A percentile compares a stretch with the other conserved stretches of the same genome.
phyloP scores from a whole-genome alignment of 2,329 filamentous ascomycete genomes.

The Pseudodiploospora longispora region DNA sequence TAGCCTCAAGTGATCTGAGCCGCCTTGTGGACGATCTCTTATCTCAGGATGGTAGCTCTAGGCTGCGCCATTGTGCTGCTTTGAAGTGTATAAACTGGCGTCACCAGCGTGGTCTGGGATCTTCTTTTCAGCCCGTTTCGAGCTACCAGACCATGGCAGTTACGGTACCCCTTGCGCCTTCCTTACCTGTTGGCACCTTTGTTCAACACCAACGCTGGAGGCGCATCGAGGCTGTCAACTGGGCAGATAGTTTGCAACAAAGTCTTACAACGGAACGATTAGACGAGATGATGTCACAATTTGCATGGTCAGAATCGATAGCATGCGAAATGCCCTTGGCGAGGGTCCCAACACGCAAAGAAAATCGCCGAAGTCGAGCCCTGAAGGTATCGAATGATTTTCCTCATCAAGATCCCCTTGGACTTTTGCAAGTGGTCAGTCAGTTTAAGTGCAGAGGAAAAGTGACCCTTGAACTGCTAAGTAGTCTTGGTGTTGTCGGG shows the following conservation, averaged over 20 bases:
- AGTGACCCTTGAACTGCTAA: constrained; percentile 63
- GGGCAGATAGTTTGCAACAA: constrained; percentile 28
- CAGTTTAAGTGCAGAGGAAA: constrained; percentile 57
- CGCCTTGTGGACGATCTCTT: constrained; percentile 67
- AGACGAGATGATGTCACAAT: constrained; percentile 6
- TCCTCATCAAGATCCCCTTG: constrained; percentile 65
- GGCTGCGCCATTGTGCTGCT: constrained; percentile 74
- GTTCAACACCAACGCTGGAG: constrained; percentile 18
- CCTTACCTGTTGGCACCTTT: constrained; percentile 2
- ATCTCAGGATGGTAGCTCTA: constrained; percentile 67
- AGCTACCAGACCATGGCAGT: neutral
- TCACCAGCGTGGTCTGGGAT: constrained; percentile 20
- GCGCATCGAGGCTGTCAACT: constrained; percentile 26
- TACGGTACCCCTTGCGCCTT: neutral
- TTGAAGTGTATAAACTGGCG: constrained; percentile 74
- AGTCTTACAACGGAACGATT: constrained; percentile 27
- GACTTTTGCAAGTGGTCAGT: constrained; percentile 62
- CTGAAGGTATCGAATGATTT: neutral
- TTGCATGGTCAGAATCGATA: neutral
- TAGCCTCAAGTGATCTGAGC: constrained; percentile 66
- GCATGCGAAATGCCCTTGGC: constrained; percentile 7
- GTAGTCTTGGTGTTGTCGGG: constrained; percentile 65
- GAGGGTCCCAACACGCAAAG: constrained; percentile 2
- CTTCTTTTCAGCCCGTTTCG: constrained; percentile 6
- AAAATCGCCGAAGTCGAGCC: constrained; percentile 3